Percentiles rank a stretch among this genome's conserved stretches.
Conservation (phyloP, 2,329 filamentous ascomycete species). For the Xylaria hypoxylon region DNA sequence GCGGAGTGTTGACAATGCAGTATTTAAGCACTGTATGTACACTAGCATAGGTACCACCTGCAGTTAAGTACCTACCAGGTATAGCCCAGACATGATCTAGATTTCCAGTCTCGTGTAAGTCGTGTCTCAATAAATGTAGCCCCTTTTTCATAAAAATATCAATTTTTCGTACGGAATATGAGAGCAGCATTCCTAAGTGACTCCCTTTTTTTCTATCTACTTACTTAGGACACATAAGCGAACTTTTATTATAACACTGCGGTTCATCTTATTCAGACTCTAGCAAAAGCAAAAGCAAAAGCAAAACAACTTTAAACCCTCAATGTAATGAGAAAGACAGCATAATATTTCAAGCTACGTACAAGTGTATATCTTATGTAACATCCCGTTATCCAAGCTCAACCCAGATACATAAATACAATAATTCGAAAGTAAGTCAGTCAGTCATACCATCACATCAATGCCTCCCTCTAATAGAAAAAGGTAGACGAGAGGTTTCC, state of each 20-base stretch:
- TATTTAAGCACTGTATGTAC: background rate
- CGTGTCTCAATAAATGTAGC: no score
- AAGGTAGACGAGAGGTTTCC: background rate
- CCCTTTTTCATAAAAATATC: background rate
- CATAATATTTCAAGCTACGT: conserved; percentile 24
- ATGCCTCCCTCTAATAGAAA: conserved; percentile 13
- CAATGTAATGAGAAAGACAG: background rate
- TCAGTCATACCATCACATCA: conserved; percentile 3
- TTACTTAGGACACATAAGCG: background rate
- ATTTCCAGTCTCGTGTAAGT: no score
- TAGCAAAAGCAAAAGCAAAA: no score
- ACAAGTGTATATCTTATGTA: conserved; percentile 28
- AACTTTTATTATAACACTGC: background rate
- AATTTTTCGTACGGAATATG: background rate
- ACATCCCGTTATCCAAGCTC: conserved; percentile 21
- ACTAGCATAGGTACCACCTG: no score
- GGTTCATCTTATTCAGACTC: background rate
- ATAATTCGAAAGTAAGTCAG: conserved; percentile 17
- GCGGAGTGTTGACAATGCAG: background rate
- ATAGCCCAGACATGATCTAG: no score
- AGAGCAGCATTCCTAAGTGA: background rate
- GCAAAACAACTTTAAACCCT: background rate
- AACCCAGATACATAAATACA: conserved; percentile 19
- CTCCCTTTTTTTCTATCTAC: background rate
- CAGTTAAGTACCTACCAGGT: no score